Evolutionary conservation across 768 basidiomycete genomes (phyloP), one percentile per base, ranked within the genome.

Genomic region (Lentinus tigrinus): DNA sequence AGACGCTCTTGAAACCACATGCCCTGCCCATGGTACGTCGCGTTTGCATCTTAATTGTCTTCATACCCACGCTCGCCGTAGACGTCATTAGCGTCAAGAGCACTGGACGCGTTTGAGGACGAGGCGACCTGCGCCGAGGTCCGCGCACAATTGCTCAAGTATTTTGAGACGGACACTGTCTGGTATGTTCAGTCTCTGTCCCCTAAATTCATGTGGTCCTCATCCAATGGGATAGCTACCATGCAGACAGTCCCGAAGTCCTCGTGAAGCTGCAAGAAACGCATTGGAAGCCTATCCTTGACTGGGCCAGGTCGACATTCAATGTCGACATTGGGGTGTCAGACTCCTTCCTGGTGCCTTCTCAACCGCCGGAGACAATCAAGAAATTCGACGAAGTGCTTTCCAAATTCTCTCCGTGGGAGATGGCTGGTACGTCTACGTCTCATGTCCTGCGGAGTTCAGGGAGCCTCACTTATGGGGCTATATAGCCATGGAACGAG

Each of bases 101-200:
- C 95, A 7, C 82, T 97, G 43, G 97, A 99, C 71, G 80, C 83
- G 1, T 77, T 95, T 64, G 67, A 75, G 17, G 81, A 91, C 52
- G 74, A 79, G 50, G 66, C 71, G 23, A 83, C 82, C 17, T 78
- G 88, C 26, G 67, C 70, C 16, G 81, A 90, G 55, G 89, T 95
- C 19, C 81, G 83, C 34, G 77, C 81, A 24, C 80, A 85, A 11
- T 73, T 98, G 42, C 73, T 97, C 42, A 82, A 85, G 56, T 98
- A 97, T 73, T 75, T 98, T 28, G 92, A 97, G 67, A 98, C 96
- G 2, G 97, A 99, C 71, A 94, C 97, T 1, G 83, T 97, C 59
- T 94, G 91, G 93, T 92, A 58, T 54, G 76, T 67, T 54, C 21
- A 40, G 8, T 37, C 51, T 36, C 37, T 49, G 46, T 52, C 23